phyloP scores from a whole-genome alignment of 768 basidiomycete genomes.

The Tylopilus subfusipes region DNA sequence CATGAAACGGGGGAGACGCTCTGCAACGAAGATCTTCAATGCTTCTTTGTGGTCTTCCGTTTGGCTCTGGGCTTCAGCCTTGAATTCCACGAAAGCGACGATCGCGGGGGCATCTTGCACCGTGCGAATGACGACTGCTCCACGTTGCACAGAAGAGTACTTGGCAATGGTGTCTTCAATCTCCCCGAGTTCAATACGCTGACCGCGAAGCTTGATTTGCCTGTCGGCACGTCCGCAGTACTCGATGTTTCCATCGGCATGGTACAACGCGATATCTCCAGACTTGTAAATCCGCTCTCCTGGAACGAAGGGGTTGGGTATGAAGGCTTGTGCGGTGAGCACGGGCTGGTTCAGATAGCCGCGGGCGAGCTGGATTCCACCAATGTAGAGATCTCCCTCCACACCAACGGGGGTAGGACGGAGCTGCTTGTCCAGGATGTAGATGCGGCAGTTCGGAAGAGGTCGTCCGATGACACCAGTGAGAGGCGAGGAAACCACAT shows the following conservation, averaged over 20 bases:
- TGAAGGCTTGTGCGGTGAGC: slow-evolving; percentile 27
- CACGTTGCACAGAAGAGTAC: slow-evolving; percentile 17
- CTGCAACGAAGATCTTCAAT: slow-evolving; percentile 25
- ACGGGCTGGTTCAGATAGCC: slow-evolving; percentile 26
- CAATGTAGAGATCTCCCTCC: slow-evolving; percentile 23
- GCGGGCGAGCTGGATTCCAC: slow-evolving; percentile 20
- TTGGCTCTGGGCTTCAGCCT: slow-evolving; percentile 4
- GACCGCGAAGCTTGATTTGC: slow-evolving; percentile 34
- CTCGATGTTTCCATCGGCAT: slow-evolving; percentile 27
- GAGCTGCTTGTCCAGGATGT: slow-evolving; percentile 28
- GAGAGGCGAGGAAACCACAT: slow-evolving; percentile 18
- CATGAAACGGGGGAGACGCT: slow-evolving; percentile 32
- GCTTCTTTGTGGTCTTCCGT: slow-evolving; percentile 21
- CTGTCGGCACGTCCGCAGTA: slow-evolving; percentile 33
- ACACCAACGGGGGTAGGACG: slow-evolving; percentile 29
- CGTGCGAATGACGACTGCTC: slow-evolving; percentile 25
- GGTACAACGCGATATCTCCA: slow-evolving; percentile 30
- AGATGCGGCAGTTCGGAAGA: slow-evolving; percentile 29
- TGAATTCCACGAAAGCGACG: slow-evolving; percentile 30
- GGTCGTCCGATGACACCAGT: slow-evolving; percentile 31
- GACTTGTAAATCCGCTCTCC: slow-evolving; percentile 32
- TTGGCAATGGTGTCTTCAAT: slow-evolving; percentile 31
- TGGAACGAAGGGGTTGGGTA: slow-evolving; percentile 29
- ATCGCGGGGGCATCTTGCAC: slow-evolving; percentile 29
- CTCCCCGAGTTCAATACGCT: slow-evolving; percentile 34